Conservation (phyloP, 176 grass and related monocot genomes). For the Triticum turgidum region DNA sequence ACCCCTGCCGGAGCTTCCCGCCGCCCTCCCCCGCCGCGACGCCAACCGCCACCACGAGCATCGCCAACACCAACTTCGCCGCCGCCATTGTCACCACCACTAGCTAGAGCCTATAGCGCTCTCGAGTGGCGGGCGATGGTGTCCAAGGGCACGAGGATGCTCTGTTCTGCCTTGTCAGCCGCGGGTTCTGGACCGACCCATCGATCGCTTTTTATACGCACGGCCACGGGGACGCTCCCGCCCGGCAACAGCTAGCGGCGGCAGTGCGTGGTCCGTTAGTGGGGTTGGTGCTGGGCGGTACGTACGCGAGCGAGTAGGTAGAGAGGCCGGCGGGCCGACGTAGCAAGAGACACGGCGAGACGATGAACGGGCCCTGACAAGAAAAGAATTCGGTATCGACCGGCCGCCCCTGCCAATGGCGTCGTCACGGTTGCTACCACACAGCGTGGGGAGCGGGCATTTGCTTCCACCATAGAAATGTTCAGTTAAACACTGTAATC, state of each 20-base stretch:
- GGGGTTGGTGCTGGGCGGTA: not conserved
- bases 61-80: not conserved
- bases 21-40: not conserved
- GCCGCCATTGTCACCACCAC: not conserved
- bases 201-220: not conserved
- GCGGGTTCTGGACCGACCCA: too few species aligned
- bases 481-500: not conserved
- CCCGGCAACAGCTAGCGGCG: not conserved
- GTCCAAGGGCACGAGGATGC: not conserved
- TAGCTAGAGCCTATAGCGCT: not conserved
- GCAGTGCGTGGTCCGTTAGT: not conserved
- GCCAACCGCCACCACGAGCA: not conserved
- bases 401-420: not conserved
- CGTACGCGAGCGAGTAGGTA: not conserved
- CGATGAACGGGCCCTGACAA: too few species aligned
- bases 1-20: constrained; percentile 50
- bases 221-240: not conserved
- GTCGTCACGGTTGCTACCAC: not conserved
- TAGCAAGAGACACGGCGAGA: not conserved
- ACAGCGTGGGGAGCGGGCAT: not conserved
- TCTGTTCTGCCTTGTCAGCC: not conserved
- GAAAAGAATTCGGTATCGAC: too few species aligned
- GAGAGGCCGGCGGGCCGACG: not conserved
- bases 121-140: not conserved
- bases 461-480: not conserved